Conservation (phyloP, 2,329 filamentous ascomycete species). For the Pyricularia sp. region DNA sequence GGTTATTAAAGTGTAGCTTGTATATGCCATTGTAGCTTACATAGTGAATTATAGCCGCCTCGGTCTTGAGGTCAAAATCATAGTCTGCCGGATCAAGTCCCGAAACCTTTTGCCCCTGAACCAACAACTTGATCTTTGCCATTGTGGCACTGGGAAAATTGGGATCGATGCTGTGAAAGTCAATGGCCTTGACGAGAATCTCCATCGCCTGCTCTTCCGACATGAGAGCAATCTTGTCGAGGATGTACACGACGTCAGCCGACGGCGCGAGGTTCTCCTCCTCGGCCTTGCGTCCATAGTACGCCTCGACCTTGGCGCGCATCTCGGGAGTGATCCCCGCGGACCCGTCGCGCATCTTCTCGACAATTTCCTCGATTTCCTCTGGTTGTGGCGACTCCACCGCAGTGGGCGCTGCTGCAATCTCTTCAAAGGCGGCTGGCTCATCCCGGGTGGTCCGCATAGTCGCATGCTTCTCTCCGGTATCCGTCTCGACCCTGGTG, state of each 20-base stretch:
- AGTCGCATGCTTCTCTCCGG: background rate
- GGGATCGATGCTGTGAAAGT: slow-evolving; percentile 29
- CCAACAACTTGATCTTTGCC: slow-evolving; percentile 21
- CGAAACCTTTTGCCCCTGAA: slow-evolving; percentile 23
- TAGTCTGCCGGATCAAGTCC: slow-evolving; percentile 20
- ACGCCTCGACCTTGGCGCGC: slow-evolving; percentile 1
- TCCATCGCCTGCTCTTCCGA: slow-evolving; percentile 25
- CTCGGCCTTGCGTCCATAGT: slow-evolving; percentile 3
- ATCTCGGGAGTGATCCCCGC: background rate
- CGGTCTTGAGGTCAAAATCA: slow-evolving; percentile 24
- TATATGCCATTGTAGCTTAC: slow-evolving; percentile 14
- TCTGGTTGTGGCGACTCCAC: background rate
- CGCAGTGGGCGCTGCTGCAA: background rate
- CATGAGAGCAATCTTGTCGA: slow-evolving; percentile 27
- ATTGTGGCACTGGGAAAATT: slow-evolving; percentile 31
- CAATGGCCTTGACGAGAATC: slow-evolving; percentile 24
- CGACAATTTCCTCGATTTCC: background rate
- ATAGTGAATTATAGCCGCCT: slow-evolving; percentile 24
- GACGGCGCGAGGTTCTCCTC: background rate
- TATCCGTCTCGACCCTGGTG: background rate
- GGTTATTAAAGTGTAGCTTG: too few species aligned
- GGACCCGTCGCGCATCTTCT: background rate
- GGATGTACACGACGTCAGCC: slow-evolving; percentile 16
- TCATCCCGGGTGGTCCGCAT: background rate
- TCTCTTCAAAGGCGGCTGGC: background rate